phyloP scores from a whole-genome alignment of 2,329 filamentous ascomycete species.

The Apiospora rasikravindrae region DNA sequence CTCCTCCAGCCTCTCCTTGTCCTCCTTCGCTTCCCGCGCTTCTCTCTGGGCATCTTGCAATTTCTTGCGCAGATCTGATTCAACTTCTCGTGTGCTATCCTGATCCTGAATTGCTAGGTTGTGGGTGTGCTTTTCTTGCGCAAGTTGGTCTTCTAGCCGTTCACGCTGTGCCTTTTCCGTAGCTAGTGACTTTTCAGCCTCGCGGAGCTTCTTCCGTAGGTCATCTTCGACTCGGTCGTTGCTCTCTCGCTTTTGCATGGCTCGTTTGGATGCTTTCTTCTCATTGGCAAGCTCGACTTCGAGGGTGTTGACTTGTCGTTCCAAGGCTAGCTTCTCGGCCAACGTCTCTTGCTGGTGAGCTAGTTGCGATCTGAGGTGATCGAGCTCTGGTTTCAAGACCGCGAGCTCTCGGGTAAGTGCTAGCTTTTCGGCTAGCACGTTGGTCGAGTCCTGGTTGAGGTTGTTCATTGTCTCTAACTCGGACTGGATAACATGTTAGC shows the following conservation, averaged over 20 bases:
- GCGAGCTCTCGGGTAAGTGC: conserved; percentile 57
- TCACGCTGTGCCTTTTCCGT: conserved; percentile 39
- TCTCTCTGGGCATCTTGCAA: conserved; percentile 37
- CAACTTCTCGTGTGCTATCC: conserved; percentile 36
- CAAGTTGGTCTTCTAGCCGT: conserved; percentile 40
- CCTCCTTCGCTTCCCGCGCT: conserved; percentile 37
- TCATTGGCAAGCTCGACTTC: conserved; percentile 86
- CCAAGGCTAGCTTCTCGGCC: conserved; percentile 78
- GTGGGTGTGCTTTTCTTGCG: conserved; percentile 37
- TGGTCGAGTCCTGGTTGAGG: conserved; percentile 71
- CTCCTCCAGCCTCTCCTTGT: conserved; percentile 40
- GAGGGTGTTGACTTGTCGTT: conserved; percentile 76
- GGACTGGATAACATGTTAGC: conserved; percentile 52
- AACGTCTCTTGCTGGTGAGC: conserved; percentile 69
- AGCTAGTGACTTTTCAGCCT: conserved; percentile 39
- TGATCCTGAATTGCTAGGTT: conserved; percentile 38
- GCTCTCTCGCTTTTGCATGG: conserved; percentile 50
- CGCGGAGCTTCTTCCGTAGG: conserved; percentile 48
- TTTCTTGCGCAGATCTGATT: conserved; percentile 41
- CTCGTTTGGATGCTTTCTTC: conserved; percentile 70
- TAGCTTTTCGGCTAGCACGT: conserved; percentile 66
- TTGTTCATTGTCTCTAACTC: conserved; percentile 73
- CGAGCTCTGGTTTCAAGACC: conserved; percentile 59
- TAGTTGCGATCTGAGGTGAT: conserved; percentile 61
- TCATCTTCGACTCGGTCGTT: conserved; percentile 47